Base-by-base conservation (phyloP, 1,284 basidiomycete genomes). In the Volvariella surrecta region DNA sequence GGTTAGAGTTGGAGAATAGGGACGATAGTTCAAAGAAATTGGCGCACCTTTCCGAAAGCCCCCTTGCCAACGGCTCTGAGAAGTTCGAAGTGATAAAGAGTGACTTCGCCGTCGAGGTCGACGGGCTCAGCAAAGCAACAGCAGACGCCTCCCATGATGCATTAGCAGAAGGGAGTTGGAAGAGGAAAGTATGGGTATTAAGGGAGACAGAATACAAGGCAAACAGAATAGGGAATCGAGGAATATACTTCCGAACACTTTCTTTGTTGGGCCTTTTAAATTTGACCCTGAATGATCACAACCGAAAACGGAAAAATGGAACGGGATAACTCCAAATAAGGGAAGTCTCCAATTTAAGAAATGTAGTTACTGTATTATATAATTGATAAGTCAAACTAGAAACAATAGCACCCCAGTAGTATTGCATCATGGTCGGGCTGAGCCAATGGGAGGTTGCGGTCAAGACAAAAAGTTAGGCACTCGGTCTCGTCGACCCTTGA, bases 41-140 rank as follows among this genome's bases (percentile, higher is more conserved):
- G 39, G 46, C 69, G 24, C 48, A 91, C 93, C 79, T 96, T 97
- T 56, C 94, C 93, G 67, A 97, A 97, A n/a, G 93, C 92, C 40
- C 94, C 94, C 62, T 93, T 95, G 45, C 94, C 94, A 7, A 97
- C 91, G 21, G 88, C 87, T 43, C 91, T 78, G 54, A 96, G 79
- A 38, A 98, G 82, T 59, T 93, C 90, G 60, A 98, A 98, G 67
- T 97, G 93, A 67, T 89, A 97, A 42, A 98, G 82, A 58, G 86
- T 91, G 62, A 95, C 88, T 59, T 96, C 92, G 42, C 81, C 79
- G 53, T 95, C 88, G 64, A 93, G 94, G 71, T 97, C 90, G 58
- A 97, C 82, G 22, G 89, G 87, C 67, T 90, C 70, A 57, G 79
- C 78, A 52, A 76, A 68, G 57, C 77, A 70, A 58, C 68, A 71